Base-by-base conservation (phyloP, 441 rosid genomes). In the Erodium moschatum region DNA sequence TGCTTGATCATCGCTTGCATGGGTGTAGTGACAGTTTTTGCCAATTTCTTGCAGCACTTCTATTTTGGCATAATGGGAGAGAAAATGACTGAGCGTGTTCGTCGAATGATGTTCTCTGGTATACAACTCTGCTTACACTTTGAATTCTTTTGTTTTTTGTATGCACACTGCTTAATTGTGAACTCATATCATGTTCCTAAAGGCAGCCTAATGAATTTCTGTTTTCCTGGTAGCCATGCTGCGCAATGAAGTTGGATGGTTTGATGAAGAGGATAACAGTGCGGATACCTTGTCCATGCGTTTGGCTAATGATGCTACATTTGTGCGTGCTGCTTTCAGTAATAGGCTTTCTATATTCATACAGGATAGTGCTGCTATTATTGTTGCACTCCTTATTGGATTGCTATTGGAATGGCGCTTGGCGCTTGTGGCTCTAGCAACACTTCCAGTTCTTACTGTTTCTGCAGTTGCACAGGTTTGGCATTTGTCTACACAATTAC, bases 71-170 rank as follows among this genome's bases (percentile, higher is more conserved):
- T 94, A 69, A 94, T 94, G 99, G 99, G 97, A 69, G 99, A 94
- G 88, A 89, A 94, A 77, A 91, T 94, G 99, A 94, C 99, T 19
- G 97, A 91, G 71, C 86, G 97, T 67, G 97, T 94, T 31, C 88
- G 99, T 71, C 81, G 99, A 80, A 91, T 94, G 99, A 94, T 94
- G 99, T 94, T 94, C 82, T 91, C 97, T 86, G 97, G 99, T 94
- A 78, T 70, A 68, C 40, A 61, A 44, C 60, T 0, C 13, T n/a
- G 48, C 64, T 48, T 16, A 20, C 68, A 15, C 16, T 71, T 70
- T 71, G 52, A 0, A 19, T 48, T 27, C 19, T 18, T 52, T n/a
- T 1, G 5, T 6, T 40, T 40, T 40, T 11, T 40, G 7, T 4
- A 38, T 40, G 11, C 11, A 40, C 8, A 11, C 11, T 40, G 46